Conservation (phyloP, 1,139 yeast genomes). For the Geotrichum reessii region DNA sequence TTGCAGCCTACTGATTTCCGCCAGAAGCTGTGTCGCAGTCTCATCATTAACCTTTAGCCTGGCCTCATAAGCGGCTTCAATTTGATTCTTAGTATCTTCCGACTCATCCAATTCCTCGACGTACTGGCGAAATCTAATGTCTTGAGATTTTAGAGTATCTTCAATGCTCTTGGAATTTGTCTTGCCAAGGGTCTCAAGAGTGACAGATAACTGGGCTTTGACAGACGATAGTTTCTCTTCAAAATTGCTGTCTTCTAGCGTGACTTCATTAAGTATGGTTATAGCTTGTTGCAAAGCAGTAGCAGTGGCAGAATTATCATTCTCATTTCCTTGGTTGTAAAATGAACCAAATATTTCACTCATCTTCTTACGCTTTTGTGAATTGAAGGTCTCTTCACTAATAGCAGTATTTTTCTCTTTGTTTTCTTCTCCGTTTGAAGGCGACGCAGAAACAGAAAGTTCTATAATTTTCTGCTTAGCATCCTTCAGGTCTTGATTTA, state of each 20-base stretch:
- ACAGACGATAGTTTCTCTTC: constrained; percentile 5
- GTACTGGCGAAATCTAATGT: constrained; percentile 9
- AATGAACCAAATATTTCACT: constrained; percentile 20
- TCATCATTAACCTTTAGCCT: constrained; percentile 24
- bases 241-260: neutral
- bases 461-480: constrained; percentile 16
- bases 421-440: neutral
- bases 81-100: constrained; percentile 10
- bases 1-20: constrained; percentile 24
- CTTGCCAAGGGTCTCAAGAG: neutral
- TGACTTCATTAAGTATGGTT: constrained; percentile 2
- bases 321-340: constrained; percentile 1
- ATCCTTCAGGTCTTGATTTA: constrained; percentile 27
- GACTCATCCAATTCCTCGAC: constrained; percentile 5
- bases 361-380: constrained; percentile 21
- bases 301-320: neutral
- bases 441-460: neutral
- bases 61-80: constrained; percentile 23
- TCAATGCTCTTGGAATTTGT: constrained; percentile 1
- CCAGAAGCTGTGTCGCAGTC: constrained; percentile 25
- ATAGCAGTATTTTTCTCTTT: neutral
- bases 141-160: constrained; percentile 9
- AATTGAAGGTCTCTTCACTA: neutral
- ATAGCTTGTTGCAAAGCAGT: constrained; percentile 5
- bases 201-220: constrained; percentile 1